Conservation (phyloP, 1,284 basidiomycete species). For the Papiliotrema flavescens region DNA sequence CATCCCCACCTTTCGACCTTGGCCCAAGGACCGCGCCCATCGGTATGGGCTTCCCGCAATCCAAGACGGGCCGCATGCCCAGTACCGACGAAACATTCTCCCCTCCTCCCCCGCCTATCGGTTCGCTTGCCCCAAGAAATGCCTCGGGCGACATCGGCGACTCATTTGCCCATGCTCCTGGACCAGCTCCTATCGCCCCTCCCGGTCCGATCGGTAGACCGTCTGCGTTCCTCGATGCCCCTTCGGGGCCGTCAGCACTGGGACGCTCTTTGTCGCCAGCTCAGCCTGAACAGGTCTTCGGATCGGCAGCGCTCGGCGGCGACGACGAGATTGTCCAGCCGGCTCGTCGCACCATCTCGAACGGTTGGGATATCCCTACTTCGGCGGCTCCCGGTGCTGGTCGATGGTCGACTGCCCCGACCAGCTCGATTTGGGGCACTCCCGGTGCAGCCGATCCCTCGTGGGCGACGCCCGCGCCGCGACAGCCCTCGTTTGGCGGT, state of each 20-base stretch:
- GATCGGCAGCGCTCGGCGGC: constrained; percentile 38
- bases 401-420: constrained; percentile 33
- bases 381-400: constrained; percentile 27
- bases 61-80: constrained; percentile 19
- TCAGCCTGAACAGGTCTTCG: constrained; percentile 32
- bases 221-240: constrained; percentile 7
- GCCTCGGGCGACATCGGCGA: constrained; percentile 6
- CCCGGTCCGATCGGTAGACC: constrained; percentile 24
- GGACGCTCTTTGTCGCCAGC: constrained; percentile 18
- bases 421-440: constrained; percentile 17
- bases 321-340: constrained; percentile 40
- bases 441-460: background rate
- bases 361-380: constrained; percentile 22
- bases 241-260: constrained; percentile 8
- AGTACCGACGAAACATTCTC: constrained; percentile 38
- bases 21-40: constrained; percentile 29
- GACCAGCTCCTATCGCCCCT: constrained; percentile 19
- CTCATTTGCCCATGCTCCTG: constrained; percentile 12
- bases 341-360: constrained; percentile 18
- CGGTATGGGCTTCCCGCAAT: constrained; percentile 38
- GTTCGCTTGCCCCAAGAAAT: constrained; percentile 7
- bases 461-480: background rate
- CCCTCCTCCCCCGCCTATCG: constrained; percentile 31
- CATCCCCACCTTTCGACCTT: constrained; percentile 26
- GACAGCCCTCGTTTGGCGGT: constrained; percentile 4